Evolutionary conservation across 306 rosid species (phyloP), one percentile per base, ranked within the genome.

Genomic region (Malus sieversii): DNA sequence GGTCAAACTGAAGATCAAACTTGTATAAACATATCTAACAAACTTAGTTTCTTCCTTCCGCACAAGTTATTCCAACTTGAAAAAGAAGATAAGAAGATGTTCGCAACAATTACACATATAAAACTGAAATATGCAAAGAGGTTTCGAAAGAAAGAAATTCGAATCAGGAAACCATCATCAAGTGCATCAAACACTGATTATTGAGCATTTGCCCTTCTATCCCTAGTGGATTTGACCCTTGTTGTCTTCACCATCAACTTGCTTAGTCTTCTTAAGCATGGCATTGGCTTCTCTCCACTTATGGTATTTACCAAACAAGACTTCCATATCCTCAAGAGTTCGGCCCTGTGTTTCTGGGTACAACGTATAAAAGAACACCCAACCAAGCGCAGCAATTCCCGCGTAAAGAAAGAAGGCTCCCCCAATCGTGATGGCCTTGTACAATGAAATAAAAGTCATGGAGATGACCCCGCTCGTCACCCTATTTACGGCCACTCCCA

Each of bases 331-430:
- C 19, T 87, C 93, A 0, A 89, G 89, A 5, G 89, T 80, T 66
- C 81, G 80, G 4, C 91, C 93, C 15, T 66, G 73, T 0, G 93
- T 89, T 46, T 89, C 91, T 0, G 91, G 93, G 22, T 87, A 76
- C 76, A 87, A 4, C 0, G 35, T 60, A 20, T 76, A 89, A 27
- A 85, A 85, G 81, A 89, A 89, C 9, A 83, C 12, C 88, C 87
- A 85, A 0, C 79, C 85, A 35, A 58, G 14, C 0, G 30, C 0
- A 0, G 91, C 89, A 23, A 89, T 63, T 0, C 80, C 80, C 0
- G 70, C 85, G 12, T 57, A 2, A 48, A 48, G 53, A 48, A 48
- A 48, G 53, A 48, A 48, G 19, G 53, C 53, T 48, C 53, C 53
- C 19, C 89, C 91, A 55, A 83, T 83, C 0, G 91, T 76, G 2